A percentile compares a stretch with the other conserved stretches of the same genome.
Conservation (phyloP, 192 early-diverging fungal species). For the Backusella morwellensis region DNA sequence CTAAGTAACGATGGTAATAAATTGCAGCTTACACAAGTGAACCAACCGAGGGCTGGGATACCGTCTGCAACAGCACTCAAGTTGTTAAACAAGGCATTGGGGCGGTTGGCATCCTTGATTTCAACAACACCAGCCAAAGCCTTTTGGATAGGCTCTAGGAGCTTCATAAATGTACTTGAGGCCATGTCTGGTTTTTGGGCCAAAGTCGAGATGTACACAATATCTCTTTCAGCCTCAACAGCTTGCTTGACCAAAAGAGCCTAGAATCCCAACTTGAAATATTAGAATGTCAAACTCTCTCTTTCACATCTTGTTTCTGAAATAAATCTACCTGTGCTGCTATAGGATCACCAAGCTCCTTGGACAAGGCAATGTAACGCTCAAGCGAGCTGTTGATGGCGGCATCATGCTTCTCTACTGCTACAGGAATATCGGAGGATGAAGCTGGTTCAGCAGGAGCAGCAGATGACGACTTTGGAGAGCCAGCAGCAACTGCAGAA, state of each 20-base stretch:
- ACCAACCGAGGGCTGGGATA: constrained; percentile 90
- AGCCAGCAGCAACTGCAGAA: constrained; percentile 37
- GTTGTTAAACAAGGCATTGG: constrained; percentile 73
- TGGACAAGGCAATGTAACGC: constrained; percentile 46
- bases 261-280: constrained; percentile 35
- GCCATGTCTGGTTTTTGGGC: constrained; percentile 75
- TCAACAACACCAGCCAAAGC: constrained; percentile 64
- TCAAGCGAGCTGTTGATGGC: constrained; percentile 45
- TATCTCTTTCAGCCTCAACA: constrained; percentile 67
- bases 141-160: constrained; percentile 69
- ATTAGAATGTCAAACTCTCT: background rate
- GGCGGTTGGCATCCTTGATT: constrained; percentile 78
- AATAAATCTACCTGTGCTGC: constrained; percentile 49
- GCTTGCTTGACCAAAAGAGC: constrained; percentile 55
- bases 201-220: constrained; percentile 69
- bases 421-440: constrained; percentile 36
- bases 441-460: constrained; percentile 17
- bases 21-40: constrained; percentile 60
- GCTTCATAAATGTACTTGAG: constrained; percentile 52
- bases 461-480: constrained; percentile 36
- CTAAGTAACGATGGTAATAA: too few relatives aligned
- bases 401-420: constrained; percentile 56
- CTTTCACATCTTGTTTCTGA: background rate
- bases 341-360: constrained; percentile 49
- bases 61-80: constrained; percentile 87